Percentiles rank a stretch among this genome's conserved stretches.
Evolutionary conservation across 305 asterid genomes (phyloP).

Genomic region (Fraxinus baroniana): DNA sequence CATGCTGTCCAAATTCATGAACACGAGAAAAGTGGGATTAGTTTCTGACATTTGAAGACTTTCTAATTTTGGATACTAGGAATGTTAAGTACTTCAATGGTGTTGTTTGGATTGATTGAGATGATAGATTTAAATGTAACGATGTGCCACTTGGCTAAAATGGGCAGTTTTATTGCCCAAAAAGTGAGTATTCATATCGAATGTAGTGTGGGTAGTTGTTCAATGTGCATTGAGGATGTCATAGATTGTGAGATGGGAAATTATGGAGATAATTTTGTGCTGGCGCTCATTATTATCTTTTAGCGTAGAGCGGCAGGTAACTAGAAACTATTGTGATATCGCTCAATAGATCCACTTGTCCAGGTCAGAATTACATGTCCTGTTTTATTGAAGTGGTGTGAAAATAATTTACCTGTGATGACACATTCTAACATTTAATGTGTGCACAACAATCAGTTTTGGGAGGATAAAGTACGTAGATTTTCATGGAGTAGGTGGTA

Average conservation of each 20-base stretch:
- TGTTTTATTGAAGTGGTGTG: neutral
- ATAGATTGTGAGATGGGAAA: constrained; percentile 1
- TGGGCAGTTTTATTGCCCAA: neutral
- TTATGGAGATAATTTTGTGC: neutral
- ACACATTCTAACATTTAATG: neutral
- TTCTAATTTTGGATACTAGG: neutral
- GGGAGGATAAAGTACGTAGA: neutral
- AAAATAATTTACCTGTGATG: neutral
- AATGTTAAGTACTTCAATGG: neutral
- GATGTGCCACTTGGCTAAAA: neutral
- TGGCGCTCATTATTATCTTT: constrained; percentile 10
- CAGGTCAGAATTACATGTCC: neutral
- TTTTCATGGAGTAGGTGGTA: neutral
- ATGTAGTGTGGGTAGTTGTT: neutral
- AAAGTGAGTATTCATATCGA: neutral
- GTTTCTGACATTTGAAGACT: neutral
- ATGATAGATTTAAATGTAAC: neutral
- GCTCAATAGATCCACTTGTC: neutral
- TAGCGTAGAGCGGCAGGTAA: neutral
- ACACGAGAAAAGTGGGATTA: neutral
- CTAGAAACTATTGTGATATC: neutral
- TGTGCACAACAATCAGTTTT: neutral
- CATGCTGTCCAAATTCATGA: neutral
- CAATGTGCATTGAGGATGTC: neutral
- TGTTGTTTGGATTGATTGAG: neutral